Evolutionary conservation across 192 early-diverging fungal species (phyloP).

Genomic region (Cladochytrium replicatum): DNA sequence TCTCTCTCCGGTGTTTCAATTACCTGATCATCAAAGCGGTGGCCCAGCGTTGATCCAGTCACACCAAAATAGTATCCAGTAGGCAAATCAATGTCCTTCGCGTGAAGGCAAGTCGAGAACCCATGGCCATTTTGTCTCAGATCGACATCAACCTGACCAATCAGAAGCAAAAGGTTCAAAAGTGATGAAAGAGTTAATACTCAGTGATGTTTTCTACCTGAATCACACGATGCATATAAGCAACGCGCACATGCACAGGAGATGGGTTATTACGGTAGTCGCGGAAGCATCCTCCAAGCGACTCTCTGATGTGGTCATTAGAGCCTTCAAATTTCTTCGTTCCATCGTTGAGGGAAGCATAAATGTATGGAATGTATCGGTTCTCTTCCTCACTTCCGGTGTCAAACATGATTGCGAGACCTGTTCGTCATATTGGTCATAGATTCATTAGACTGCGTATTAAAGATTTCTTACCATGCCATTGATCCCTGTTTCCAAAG

Average conservation of each 20-base stretch:
- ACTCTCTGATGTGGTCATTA: conserved; percentile 20
- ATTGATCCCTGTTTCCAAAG: conserved; percentile 56
- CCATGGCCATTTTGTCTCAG: conserved; percentile 35
- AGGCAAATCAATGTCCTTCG: conserved; percentile 43
- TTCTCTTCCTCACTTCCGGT: conserved; percentile 25
- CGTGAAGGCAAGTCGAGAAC: conserved; percentile 45
- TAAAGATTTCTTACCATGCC: conserved; percentile 29
- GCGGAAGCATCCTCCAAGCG: conserved; percentile 42
- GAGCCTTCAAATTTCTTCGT: conserved; percentile 31
- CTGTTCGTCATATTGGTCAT: background rate
- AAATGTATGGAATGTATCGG: conserved; percentile 41
- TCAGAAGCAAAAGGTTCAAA: background rate
- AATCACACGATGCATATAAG: conserved; percentile 50
- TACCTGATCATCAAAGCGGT: conserved; percentile 11
- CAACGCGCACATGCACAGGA: conserved; percentile 44
- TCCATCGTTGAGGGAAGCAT: conserved; percentile 59
- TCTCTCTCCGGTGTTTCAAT: background rate
- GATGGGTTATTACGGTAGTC: conserved; percentile 55
- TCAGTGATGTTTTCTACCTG: conserved; percentile 16
- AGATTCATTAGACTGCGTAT: background rate
- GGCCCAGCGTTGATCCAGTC: conserved; percentile 22
- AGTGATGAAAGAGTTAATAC: conserved; percentile 8
- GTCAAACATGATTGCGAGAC: conserved; percentile 57
- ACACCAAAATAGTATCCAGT: conserved; percentile 67
- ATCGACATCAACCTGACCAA: conserved; percentile 37